Evolutionary conservation across 371 early-diverging fungal species (phyloP).

Genomic region (Rhizomucor pusillus): DNA sequence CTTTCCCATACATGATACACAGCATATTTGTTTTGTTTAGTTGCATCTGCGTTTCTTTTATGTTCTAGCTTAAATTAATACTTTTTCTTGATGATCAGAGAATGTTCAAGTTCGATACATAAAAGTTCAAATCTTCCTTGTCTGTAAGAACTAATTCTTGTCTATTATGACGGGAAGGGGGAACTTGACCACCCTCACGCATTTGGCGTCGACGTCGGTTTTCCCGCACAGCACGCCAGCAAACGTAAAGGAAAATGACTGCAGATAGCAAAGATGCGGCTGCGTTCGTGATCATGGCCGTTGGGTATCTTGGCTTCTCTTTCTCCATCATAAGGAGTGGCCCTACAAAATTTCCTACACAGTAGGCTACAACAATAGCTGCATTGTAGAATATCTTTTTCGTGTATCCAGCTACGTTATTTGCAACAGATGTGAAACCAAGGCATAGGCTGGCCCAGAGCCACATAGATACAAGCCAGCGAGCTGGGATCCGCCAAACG

Average conservation of each 20-base stretch:
- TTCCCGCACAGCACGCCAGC: slow-evolving; percentile 9
- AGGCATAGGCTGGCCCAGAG: slow-evolving; percentile 6
- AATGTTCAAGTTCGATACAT: slow-evolving; percentile 26
- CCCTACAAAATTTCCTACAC: slow-evolving; percentile 17
- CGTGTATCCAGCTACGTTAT: slow-evolving; percentile 18
- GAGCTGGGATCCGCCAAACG: slow-evolving; percentile 14
- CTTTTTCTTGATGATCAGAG: no score
- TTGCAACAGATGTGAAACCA: slow-evolving; percentile 7
- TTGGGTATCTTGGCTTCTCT: slow-evolving; percentile 12
- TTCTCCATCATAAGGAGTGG: slow-evolving; percentile 19
- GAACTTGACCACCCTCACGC: slow-evolving; percentile 1
- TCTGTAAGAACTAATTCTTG: slow-evolving; percentile 32
- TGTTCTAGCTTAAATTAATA: no score
- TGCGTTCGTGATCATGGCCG: slow-evolving; percentile 19
- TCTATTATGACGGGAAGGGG: slow-evolving; percentile 3
- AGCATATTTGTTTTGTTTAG: no score
- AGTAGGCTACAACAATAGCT: slow-evolving; percentile 12
- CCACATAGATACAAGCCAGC: slow-evolving; percentile 23
- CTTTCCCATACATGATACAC: no score
- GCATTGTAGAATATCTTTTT: slow-evolving; percentile 18
- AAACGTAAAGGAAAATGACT: slow-evolving; percentile 15
- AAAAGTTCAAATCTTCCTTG: slow-evolving; percentile 37
- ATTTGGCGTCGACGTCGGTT: slow-evolving; percentile 8
- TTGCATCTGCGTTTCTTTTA: no score
- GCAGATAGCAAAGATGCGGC: slow-evolving; percentile 21